phyloP scores from a whole-genome alignment of 2,329 filamentous ascomycete genomes.

The Pseudonectria foliicola region DNA sequence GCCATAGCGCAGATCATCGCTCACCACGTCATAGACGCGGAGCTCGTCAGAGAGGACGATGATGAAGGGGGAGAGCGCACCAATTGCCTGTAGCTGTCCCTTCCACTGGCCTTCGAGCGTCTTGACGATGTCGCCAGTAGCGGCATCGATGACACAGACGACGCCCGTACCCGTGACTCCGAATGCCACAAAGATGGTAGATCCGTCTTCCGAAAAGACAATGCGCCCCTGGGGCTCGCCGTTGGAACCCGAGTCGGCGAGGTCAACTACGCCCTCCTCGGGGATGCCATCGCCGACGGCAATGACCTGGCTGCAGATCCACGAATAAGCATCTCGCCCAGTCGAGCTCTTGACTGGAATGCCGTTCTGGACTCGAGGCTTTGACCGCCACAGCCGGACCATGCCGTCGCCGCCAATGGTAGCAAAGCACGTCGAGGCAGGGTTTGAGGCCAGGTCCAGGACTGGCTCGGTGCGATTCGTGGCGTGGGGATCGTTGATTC shows the following conservation, averaged over 20 bases:
- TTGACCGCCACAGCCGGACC: conserved; percentile 76
- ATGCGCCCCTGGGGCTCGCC: conserved; percentile 54
- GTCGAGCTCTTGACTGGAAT: conserved; percentile 52
- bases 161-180: conserved; percentile 49
- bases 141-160: conserved; percentile 70
- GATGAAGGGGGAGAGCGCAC: conserved; percentile 65
- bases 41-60: conserved; percentile 68
- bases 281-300: conserved; percentile 45
- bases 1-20: conserved; percentile 64
- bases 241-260: conserved; percentile 16
- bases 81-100: conserved; percentile 58
- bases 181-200: conserved; percentile 65
- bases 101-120: conserved; percentile 62
- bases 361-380: conserved; percentile 60
- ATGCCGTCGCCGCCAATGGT: conserved; percentile 76
- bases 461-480: conserved; percentile 50
- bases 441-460: conserved; percentile 66
- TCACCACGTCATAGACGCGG: conserved; percentile 76
- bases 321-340: conserved; percentile 58
- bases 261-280: conserved; percentile 29
- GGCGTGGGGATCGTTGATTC: conserved; percentile 76
- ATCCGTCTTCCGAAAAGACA: conserved; percentile 77
- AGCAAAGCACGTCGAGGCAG: conserved; percentile 64
- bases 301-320: conserved; percentile 61
- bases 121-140: conserved; percentile 58